These are phyloP conservation scores for Scheffersomyces lignicola DNA, from an alignment of 1,139 yeast genomes.

Conservation along the genomic window DNA sequence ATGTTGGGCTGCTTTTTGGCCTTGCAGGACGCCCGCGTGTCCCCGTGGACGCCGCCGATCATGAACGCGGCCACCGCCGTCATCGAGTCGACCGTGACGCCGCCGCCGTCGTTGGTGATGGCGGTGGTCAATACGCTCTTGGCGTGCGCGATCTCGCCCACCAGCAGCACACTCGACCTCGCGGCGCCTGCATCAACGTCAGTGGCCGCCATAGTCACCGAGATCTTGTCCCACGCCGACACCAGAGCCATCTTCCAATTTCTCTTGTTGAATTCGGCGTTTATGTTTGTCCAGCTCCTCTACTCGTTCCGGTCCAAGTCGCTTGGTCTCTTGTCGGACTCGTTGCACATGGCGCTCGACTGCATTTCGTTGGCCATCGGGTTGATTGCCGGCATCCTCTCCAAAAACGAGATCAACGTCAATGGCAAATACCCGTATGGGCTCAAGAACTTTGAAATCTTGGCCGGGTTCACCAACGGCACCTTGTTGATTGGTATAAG, in stretches of 20 bases:
- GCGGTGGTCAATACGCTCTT: neutral
- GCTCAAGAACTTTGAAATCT: conserved; percentile 76
- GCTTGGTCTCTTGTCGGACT: conserved; percentile 85
- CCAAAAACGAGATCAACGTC: conserved; percentile 49
- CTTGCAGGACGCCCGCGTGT: too few relatives aligned
- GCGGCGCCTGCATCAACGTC: conserved; percentile 1
- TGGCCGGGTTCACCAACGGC: conserved; percentile 95
- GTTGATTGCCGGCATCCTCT: conserved; percentile 72
- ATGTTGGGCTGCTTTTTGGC: too few relatives aligned
- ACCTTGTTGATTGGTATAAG: conserved; percentile 84
- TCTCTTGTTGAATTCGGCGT: conserved; percentile 77
- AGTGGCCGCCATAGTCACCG: conserved; percentile 18
- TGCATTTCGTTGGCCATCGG: conserved; percentile 91
- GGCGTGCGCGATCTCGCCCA: conserved; percentile 5
- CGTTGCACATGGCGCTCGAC: conserved; percentile 94
- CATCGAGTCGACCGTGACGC: neutral
- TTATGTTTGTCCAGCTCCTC: conserved; percentile 90
- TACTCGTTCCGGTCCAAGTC: conserved; percentile 93
- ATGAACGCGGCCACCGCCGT: too few relatives aligned
- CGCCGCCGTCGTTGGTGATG: neutral
- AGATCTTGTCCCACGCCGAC: conserved; percentile 63
- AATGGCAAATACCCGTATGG: conserved; percentile 84
- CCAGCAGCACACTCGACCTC: neutral
- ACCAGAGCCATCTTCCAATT: conserved; percentile 90
- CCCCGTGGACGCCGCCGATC: too few relatives aligned